These are phyloP conservation scores for Lachancea kluyveri DNA, from an alignment of 805 yeast species.

Conservation along the genomic window DNA sequence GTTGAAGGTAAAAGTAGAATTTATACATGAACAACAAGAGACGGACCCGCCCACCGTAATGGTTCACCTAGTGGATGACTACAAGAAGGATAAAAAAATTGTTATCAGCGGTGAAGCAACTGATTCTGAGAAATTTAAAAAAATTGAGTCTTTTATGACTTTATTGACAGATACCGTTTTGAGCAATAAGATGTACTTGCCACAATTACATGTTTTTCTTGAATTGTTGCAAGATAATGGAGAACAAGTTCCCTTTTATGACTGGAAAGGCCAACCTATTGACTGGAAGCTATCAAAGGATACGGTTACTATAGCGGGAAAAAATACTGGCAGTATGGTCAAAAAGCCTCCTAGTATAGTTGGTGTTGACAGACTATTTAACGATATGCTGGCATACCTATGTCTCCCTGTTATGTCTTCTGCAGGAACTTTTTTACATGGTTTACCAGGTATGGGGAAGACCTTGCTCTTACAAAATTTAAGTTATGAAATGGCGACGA, in stretches of 20 bases:
- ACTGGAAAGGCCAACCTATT: conserved; percentile 7
- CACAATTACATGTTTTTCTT: conserved; percentile 7
- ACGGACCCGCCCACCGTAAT: conserved; percentile 14
- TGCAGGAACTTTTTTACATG: conserved; percentile 57
- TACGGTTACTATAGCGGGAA: not conserved
- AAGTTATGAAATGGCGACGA: conserved; percentile 29
- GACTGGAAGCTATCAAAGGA: not conserved
- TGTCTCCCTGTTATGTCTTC: conserved; percentile 18
- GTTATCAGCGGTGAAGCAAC: not conserved
- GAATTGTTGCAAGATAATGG: conserved; percentile 14
- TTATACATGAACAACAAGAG: conserved; percentile 39
- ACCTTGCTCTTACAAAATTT: conserved; percentile 46
- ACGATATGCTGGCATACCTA: conserved; percentile 25
- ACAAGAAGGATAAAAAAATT: not conserved
- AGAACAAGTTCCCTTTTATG: conserved; percentile 7
- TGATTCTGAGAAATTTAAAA: not conserved
- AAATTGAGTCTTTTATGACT: conserved; percentile 6
- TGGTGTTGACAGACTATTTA: conserved; percentile 49
- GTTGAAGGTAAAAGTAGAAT: conserved; percentile 36
- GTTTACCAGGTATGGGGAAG: conserved; percentile 81
- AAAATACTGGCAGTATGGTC: not conserved
- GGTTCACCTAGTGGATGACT: conserved; percentile 2
- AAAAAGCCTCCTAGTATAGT: conserved; percentile 33
- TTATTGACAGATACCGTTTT: conserved; percentile 8
- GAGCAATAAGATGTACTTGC: conserved; percentile 14